A percentile compares a stretch with the other conserved stretches of the same genome.
phyloP scores from a whole-genome alignment of 2,329 filamentous ascomycete genomes.

The Pseudocercospora vitis region DNA sequence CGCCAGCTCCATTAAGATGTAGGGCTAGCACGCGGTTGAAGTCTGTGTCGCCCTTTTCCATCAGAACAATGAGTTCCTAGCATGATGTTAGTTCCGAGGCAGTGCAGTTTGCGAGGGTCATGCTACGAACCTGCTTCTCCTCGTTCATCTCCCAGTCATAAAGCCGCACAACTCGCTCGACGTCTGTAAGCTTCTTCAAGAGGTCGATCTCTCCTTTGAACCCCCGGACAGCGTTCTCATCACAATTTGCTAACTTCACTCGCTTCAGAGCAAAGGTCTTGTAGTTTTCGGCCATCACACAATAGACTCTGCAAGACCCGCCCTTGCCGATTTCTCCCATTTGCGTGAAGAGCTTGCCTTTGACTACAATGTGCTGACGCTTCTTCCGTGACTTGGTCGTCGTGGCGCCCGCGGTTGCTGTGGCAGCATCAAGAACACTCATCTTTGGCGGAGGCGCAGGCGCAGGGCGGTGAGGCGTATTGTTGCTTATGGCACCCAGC shows the following conservation, averaged over 20 bases:
- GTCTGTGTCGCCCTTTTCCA: conserved; percentile 96
- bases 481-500: conserved; percentile 57
- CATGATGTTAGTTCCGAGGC: background rate
- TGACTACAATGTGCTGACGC: conserved; percentile 80
- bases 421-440: conserved; percentile 91
- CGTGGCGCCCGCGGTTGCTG: conserved; percentile 75
- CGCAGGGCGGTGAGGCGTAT: conserved; percentile 76
- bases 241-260: conserved; percentile 85
- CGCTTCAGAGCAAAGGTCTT: conserved; percentile 93
- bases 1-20: conserved; percentile 65
- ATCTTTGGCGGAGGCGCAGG: conserved; percentile 87
- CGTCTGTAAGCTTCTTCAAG: conserved; percentile 74
- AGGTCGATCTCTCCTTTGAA: conserved; percentile 96
- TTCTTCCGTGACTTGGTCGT: conserved; percentile 74
- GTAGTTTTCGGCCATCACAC: conserved; percentile 94
- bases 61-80: conserved; percentile 75
- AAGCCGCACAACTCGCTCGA: conserved; percentile 86
- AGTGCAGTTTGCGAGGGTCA: background rate
- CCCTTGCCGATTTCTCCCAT: conserved; percentile 89
- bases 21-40: conserved; percentile 80
- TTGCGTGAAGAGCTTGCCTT: conserved; percentile 85
- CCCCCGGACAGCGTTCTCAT: conserved; percentile 77
- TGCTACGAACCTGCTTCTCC: conserved; percentile 63
- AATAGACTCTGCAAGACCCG: conserved; percentile 91
- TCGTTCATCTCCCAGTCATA: conserved; percentile 93